phyloP scores from a whole-genome alignment of 495 filamentous ascomycete genomes.

The Aspergillus asperescens region DNA sequence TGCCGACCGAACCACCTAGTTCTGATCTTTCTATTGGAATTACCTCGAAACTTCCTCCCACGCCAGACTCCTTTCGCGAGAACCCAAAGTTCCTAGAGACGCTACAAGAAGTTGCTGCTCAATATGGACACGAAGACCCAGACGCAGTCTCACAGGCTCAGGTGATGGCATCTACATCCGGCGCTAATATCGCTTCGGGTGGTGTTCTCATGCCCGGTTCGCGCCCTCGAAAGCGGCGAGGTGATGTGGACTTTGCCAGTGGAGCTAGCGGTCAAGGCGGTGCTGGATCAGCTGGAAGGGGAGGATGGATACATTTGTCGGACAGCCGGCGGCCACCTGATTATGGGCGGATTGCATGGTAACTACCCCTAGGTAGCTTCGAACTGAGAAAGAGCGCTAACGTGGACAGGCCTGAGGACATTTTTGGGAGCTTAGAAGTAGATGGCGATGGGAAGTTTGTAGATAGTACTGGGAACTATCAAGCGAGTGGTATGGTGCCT shows the following conservation, averaged over 20 bases:
- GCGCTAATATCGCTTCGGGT: constrained; percentile 61
- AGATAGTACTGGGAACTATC: constrained; percentile 52
- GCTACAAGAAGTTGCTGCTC: constrained; percentile 64
- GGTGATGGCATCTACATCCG: constrained; percentile 72
- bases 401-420: constrained; percentile 65
- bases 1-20: constrained; percentile 68
- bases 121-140: constrained; percentile 68
- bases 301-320: constrained; percentile 86
- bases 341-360: constrained; percentile 82
- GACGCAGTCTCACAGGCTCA: constrained; percentile 68
- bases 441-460: constrained; percentile 71
- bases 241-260: constrained; percentile 57
- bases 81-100: constrained; percentile 72
- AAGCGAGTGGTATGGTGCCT: constrained; percentile 47
- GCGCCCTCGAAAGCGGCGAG: constrained; percentile 32
- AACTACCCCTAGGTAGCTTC: not conserved
- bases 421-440: constrained; percentile 87
- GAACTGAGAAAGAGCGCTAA: not conserved
- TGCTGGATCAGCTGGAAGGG: constrained; percentile 71
- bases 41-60: constrained; percentile 67
- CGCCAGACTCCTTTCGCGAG: constrained; percentile 66
- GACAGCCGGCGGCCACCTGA: constrained; percentile 79
- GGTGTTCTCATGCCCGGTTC: constrained; percentile 56
- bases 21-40: constrained; percentile 68
- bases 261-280: constrained; percentile 80